Percentiles rank a stretch among this genome's conserved stretches.
Evolutionary conservation across 495 filamentous ascomycete genomes (phyloP).

Genomic region (Penicillium salamii): DNA sequence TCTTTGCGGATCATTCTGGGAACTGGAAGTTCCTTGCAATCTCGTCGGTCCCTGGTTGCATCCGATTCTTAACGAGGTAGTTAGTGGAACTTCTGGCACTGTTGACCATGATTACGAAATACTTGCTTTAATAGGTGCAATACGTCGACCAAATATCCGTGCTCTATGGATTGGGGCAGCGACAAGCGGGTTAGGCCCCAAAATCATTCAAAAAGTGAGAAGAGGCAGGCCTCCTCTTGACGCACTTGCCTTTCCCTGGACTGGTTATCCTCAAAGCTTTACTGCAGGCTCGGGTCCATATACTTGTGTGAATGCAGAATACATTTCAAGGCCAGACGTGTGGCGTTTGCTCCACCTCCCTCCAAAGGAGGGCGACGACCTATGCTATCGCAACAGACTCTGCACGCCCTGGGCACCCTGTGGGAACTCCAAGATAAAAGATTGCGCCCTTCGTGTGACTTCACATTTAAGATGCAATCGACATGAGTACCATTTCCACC

Average conservation of each 20-base stretch:
- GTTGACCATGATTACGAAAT: slow-evolving; percentile 4
- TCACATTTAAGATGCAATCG: slow-evolving; percentile 1
- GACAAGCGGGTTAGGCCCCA: slow-evolving; percentile 8
- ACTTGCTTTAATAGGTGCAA: slow-evolving; percentile 11
- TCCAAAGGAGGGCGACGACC: too few relatives aligned
- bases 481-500: slow-evolving; percentile 2
- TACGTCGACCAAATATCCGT: slow-evolving; percentile 9
- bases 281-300: slow-evolving; percentile 21
- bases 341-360: slow-evolving; percentile 18
- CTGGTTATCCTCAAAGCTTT: slow-evolving; percentile 14
- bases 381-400: too few relatives aligned
- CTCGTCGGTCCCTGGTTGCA: slow-evolving; percentile 19
- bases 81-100: background rate
- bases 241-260: slow-evolving; percentile 15
- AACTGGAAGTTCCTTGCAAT: slow-evolving; percentile 13
- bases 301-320: background rate
- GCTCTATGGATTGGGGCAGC: slow-evolving; percentile 16
- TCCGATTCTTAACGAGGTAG: slow-evolving; percentile 14
- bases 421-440: background rate
- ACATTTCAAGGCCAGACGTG: slow-evolving; percentile 10
- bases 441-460: background rate
- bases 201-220: slow-evolving; percentile 6
- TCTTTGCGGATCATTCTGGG: slow-evolving; percentile 19
- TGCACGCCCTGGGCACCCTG: background rate
- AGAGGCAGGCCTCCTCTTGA: slow-evolving; percentile 13